These are phyloP conservation scores for Trichosanthes truncata DNA, from an alignment of 306 rosid species.

Conservation along the genomic window DNA sequence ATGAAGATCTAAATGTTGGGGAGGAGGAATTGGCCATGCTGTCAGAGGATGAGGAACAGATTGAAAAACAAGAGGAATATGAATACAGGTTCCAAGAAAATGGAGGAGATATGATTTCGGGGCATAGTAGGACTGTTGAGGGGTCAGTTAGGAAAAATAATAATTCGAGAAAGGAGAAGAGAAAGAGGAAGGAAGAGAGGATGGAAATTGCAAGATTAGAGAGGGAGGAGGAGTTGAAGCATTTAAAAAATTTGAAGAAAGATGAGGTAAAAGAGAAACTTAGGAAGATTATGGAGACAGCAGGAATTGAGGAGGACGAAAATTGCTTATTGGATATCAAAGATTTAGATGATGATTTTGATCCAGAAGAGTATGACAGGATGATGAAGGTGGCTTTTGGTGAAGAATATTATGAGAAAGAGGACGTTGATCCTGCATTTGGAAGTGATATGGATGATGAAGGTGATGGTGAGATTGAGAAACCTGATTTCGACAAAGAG, in stretches of 20 bases:
- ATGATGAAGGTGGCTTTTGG: constrained; percentile 75
- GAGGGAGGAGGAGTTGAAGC: constrained; percentile 89
- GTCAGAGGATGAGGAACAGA: constrained; percentile 60
- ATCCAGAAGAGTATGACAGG: constrained; percentile 74
- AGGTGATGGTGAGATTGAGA: constrained; percentile 40
- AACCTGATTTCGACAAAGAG: constrained; percentile 78
- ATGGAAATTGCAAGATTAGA: constrained; percentile 64
- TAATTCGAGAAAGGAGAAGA: constrained; percentile 68
- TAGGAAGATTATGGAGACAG: constrained; percentile 50
- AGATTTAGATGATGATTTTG: constrained; percentile 74
- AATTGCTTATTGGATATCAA: constrained; percentile 34
- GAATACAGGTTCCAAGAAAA: constrained; percentile 78
- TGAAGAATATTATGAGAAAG: constrained; percentile 53
- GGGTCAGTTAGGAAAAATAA: constrained; percentile 83
- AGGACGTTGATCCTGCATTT: constrained; percentile 48
- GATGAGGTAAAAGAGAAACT: constrained; percentile 72
- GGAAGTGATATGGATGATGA: constrained; percentile 32
- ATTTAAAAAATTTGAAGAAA: constrained; percentile 79
- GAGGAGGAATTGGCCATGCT: constrained; percentile 52
- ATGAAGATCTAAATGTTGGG: constrained; percentile 16
- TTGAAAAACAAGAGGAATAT: constrained; percentile 71
- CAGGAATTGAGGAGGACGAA: constrained; percentile 61
- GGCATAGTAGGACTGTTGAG: constrained; percentile 59
- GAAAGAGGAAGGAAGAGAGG: constrained; percentile 85
- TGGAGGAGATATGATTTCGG: constrained; percentile 60